phyloP scores from a whole-genome alignment of 768 basidiomycete genomes.

The Auricularia cornea region DNA sequence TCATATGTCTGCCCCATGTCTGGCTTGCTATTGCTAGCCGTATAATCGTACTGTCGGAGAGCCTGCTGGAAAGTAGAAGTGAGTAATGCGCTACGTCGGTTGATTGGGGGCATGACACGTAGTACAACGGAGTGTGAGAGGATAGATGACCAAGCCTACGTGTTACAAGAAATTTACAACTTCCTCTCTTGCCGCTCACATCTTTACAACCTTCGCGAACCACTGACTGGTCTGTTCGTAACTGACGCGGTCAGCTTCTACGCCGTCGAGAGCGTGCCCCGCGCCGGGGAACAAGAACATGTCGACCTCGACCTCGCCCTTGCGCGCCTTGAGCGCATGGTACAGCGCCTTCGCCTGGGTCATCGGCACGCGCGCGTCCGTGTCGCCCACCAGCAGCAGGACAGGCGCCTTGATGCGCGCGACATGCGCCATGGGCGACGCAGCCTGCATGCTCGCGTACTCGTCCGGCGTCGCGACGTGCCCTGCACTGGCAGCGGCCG shows the following conservation, averaged over 20 bases:
- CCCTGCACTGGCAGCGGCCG: conserved; percentile 14
- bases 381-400: conserved; percentile 49
- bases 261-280: conserved; percentile 54
- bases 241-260: conserved; percentile 40
- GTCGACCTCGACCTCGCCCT: conserved; percentile 34
- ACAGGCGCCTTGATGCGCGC: conserved; percentile 45
- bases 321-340: conserved; percentile 48
- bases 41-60: no score
- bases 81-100: no score
- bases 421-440: conserved; percentile 51
- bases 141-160: no score
- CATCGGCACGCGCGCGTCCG: conserved; percentile 55
- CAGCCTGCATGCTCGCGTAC: conserved; percentile 35
- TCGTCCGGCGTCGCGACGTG: conserved; percentile 26
- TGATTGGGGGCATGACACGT: no score
- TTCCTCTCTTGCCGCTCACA: no score
- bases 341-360: conserved; percentile 56
- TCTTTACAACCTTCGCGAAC: not conserved
- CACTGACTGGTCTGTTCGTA: not conserved
- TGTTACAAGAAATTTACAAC: no score
- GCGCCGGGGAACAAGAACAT: conserved; percentile 56
- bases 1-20: no score
- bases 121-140: no score
- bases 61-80: no score
- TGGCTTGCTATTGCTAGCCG: no score